Percentiles rank a stretch among this genome's conserved stretches.
Conservation (phyloP, 345 rosid genomes). For the Rhodamnia rubescens region DNA sequence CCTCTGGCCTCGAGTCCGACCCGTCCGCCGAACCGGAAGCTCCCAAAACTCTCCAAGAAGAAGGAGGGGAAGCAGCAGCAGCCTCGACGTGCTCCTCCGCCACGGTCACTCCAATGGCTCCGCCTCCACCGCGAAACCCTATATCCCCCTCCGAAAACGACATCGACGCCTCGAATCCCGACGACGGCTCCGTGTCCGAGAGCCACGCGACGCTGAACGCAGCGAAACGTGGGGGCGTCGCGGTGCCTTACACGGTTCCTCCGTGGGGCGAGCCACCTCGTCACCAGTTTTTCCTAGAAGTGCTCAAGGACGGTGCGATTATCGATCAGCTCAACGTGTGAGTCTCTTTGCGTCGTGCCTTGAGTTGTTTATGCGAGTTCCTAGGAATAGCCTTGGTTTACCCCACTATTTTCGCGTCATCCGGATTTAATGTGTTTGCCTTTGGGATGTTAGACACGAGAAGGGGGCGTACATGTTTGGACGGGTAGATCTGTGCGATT, state of each 20-base stretch:
- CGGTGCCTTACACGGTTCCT: conserved; percentile 74
- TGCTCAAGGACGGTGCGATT: conserved; percentile 81
- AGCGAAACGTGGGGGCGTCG: not conserved
- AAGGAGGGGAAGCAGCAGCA: not conserved
- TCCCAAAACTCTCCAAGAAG: not conserved
- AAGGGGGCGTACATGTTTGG: conserved; percentile 98
- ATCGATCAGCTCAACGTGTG: conserved; percentile 53
- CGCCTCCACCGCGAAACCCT: conserved; percentile 39
- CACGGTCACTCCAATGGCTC: conserved; percentile 28
- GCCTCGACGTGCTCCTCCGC: not conserved
- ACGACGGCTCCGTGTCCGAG: not conserved
- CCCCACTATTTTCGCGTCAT: not conserved
- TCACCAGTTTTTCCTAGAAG: conserved; percentile 56
- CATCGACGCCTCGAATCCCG: not conserved
- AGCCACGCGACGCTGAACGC: not conserved
- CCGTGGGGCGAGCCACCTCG: conserved; percentile 81
- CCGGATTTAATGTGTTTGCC: not conserved
- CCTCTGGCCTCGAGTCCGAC: not conserved
- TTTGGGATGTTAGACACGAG: conserved; percentile 26
- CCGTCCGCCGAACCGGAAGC: not conserved
- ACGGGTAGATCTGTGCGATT: conserved; percentile 77
- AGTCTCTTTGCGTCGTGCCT: not conserved
- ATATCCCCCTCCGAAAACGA: not conserved
- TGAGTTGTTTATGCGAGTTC: not conserved
- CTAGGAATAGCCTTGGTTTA: not conserved